Base-by-base conservation (phyloP, 352 stramenopile species). In the Globisporangium sylvaticum region DNA sequence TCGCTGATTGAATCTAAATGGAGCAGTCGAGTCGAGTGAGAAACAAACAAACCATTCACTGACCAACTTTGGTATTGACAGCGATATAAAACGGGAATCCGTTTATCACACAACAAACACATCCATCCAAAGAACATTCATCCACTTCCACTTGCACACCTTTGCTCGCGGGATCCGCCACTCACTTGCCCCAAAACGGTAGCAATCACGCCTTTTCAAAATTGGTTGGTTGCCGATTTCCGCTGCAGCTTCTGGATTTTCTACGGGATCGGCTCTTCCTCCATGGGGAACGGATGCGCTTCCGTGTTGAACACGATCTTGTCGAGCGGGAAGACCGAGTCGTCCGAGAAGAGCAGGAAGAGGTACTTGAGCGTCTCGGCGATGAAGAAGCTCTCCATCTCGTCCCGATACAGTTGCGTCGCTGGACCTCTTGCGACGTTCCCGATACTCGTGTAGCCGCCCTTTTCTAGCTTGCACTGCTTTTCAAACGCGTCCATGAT, bases 311-410 rank as follows among this genome's bases (percentile, higher is more conserved):
- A 95, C 54, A 97, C 86, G 50, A 94, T 89, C 58, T 95, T 69
- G 59, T 96, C 78, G 44, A 97, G 73, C 22, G 78, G 63, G n/a
- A 96, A 58, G 60, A 96, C 73, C n/a, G 77, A 76, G 62, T 96
- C 82, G 60, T 95, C 83, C 25, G 77, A 89, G 71, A 97, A 97
- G 25, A 97, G 79, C 62, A 98, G 69, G 71, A 97, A 97, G 44
- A 98, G 77, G 75, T 98, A 98, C 81, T 98, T 98, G 72, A 98
- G 84, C 67, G 93, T 98, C 81, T 98, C 92, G 29, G 88, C 89
- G 64, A 97, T 75, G 70, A 97, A 98, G 71, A 95, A 98, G 37
- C 87, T 97, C 66, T 96, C 89, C 89, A 97, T 97, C 64, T 90
- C 83, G 76, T 87, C 75, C 9, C 81, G 76, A 29, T 85, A 91